Base-by-base conservation (phyloP, 441 rosid genomes). In the Croton setiger region DNA sequence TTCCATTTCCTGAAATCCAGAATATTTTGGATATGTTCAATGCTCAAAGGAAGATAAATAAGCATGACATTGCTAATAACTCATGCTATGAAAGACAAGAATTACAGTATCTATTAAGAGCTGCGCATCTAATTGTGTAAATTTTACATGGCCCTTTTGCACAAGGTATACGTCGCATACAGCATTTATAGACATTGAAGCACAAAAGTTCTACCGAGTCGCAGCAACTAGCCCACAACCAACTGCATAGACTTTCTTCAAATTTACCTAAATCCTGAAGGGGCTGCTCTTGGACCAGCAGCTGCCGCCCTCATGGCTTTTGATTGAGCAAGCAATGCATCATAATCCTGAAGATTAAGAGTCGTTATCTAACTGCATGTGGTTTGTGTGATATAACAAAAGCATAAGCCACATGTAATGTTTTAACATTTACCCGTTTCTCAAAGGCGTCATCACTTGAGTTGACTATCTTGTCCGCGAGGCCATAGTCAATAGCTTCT, bases 381-480 rank as follows among this genome's bases (percentile, higher is more conserved):
- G 10, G 55, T 66, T 59, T 45, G 44, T 14, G 20, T 13, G 33
- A 10, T 43, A 13, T 33, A 49, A 51, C 47, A 13, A 67, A 41
- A 67, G 31, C 23, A 56, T 43, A 67, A 39, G 68, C 51, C 44
- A 48, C 61, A 0, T 47, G 23, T 21, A 41, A 68, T 53, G 41
- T 64, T 54, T n/a, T n/a, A 62, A 54, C 14, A 13, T 36, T 85
- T n/a, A 92, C 95, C 87, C 87, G 74, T 77, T 82, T 86, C 79
- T 88, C 87, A 17, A 75, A 90, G 7, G 90, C 85, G 37, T 67
- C 59, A 64, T 87, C 89, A 60, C 74, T 79, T 1, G 88, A 79
- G 83, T 80, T 80, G n/a, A 87, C 76, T 64, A 88, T 78, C 82
- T 87, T 89, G 82, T 93, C 98, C 41, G 86, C 98, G 52, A 93